Evolutionary conservation across 2,329 filamentous ascomycete species (phyloP), one percentile per base, ranked within the genome.

Genomic region (Chaetomiaceae sp.): DNA sequence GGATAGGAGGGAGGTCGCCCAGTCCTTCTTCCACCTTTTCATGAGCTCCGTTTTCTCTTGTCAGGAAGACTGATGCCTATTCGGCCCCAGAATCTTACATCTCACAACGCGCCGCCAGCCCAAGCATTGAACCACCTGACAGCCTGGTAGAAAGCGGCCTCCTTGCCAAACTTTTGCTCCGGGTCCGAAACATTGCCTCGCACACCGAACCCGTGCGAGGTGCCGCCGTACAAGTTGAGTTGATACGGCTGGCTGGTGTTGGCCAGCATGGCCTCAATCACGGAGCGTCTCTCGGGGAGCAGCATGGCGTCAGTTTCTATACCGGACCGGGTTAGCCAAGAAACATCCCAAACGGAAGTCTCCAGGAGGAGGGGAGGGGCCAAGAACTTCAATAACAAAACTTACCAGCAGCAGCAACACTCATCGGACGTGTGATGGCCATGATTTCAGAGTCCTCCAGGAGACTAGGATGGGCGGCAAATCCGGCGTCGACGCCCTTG

Each of bases 71-170:
- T n/a, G n/a, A n/a, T n/a, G n/a, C n/a, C n/a, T n/a, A n/a, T n/a
- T n/a, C n/a, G n/a, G n/a, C n/a, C n/a, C 25, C 25, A 23, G n/a
- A 13, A 7, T 38, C 38, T 20, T 13, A 2, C 23, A 23, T 42
- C 25, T 39, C 19, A 48, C 45, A 48, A n/a, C 9, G 35, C 45
- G 7, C 45, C 45, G 13, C 38, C 45, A n/a, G 45, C 45, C 45
- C 45, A 48, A 34, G 38, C 45, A 10, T 50, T n/a, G 13, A 50
- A 50, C 48, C 48, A 50, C 34, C 48, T 25, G 6, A 50, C 48
- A 4, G 48, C 48, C 19, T 50, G 48, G 17, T 33, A 45, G 16
- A 50, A 50, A 10, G 48, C 48, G 12, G 19, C 6, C 14, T 50
- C 48, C 41, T 50, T 50, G 25, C 25, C 41, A 13, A 33, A 50